Evolutionary conservation across 139 green algal genomes (phyloP).

Genomic region (Coelastrella sp.): DNA sequence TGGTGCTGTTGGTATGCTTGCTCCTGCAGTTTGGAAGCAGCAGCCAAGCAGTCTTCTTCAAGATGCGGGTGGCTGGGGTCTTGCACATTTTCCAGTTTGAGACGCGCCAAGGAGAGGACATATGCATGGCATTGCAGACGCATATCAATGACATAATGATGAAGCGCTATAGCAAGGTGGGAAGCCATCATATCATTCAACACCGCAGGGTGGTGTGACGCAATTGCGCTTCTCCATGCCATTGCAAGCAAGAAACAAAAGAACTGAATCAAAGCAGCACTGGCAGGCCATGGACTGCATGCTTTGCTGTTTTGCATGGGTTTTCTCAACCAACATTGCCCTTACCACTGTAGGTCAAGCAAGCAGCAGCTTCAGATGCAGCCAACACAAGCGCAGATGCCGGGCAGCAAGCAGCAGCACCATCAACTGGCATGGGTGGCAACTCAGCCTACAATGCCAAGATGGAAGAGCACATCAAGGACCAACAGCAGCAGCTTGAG

Average conservation of each 20-base stretch:
- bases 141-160: constrained; percentile 99
- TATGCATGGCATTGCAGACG: constrained; percentile 98
- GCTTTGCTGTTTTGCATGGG: neutral
- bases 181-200: neutral
- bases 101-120: constrained; percentile 94
- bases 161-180: constrained; percentile 85
- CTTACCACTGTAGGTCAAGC: neutral
- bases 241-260: too few relatives aligned
- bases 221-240: too few relatives aligned
- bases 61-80: constrained; percentile 96
- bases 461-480: constrained; percentile 87
- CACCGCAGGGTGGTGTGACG: too few relatives aligned
- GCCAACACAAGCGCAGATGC: neutral
- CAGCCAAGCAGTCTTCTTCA: constrained; percentile 96
- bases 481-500: constrained; percentile 87
- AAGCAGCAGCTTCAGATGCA: constrained; percentile 2
- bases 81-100: constrained; percentile 99
- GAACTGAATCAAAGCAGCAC: too few relatives aligned
- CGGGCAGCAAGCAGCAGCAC: neutral
- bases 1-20: neutral
- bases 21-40: constrained; percentile 81
- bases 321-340: neutral
- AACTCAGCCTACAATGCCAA: constrained; percentile 63
- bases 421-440: neutral
- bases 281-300: too few relatives aligned